These are phyloP conservation scores for Neurospora tetraspora DNA, from an alignment of 495 filamentous ascomycete species.

Conservation along the genomic window DNA sequence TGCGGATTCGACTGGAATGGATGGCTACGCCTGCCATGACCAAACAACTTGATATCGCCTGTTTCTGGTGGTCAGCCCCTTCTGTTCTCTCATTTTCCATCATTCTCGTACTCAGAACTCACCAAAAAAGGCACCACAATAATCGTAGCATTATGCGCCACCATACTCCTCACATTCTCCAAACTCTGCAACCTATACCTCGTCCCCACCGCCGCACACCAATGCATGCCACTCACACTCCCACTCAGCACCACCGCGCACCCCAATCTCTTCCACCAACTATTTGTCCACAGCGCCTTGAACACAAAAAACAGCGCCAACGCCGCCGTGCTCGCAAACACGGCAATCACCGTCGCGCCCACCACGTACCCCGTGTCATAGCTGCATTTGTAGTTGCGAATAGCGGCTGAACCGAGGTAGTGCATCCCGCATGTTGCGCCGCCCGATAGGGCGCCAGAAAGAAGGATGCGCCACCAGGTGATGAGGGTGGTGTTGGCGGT, in stretches of 20 bases:
- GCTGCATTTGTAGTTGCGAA: constrained; percentile 59
- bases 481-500: constrained; percentile 47
- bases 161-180: constrained; percentile 18
- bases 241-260: constrained; percentile 58
- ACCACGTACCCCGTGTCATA: constrained; percentile 51
- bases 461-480: constrained; percentile 45
- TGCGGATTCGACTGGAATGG: constrained; percentile 43
- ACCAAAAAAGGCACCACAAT: constrained; percentile 58
- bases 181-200: constrained; percentile 41
- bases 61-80: not conserved
- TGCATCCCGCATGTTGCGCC: constrained; percentile 79
- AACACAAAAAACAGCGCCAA: constrained; percentile 69
- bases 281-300: constrained; percentile 66
- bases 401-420: constrained; percentile 76
- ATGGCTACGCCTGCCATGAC: constrained; percentile 41
- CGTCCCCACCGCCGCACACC: constrained; percentile 68
- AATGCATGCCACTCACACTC: constrained; percentile 83
- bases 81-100: not conserved
- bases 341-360: constrained; percentile 61
- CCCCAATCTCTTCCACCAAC: constrained; percentile 60
- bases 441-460: constrained; percentile 59
- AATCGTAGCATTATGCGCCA: constrained; percentile 48
- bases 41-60: constrained; percentile 53
- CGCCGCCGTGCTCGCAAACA: constrained; percentile 55
- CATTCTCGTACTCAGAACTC: constrained; percentile 4